phyloP scores from a whole-genome alignment of 2,329 filamentous ascomycete genomes.

The Talaromyces sp. region DNA sequence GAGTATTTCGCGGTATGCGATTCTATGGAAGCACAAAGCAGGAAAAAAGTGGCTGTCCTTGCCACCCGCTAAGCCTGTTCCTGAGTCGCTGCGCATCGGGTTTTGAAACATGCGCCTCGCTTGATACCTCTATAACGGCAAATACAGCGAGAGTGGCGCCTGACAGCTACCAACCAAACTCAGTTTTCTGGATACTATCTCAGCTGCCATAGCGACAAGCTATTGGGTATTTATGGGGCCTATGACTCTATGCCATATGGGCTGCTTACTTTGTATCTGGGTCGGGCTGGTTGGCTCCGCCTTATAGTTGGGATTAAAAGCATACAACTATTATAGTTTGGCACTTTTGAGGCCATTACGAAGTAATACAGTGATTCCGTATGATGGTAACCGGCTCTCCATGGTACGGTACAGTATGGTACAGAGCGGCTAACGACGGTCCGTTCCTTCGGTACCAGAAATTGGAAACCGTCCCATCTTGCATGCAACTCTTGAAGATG shows the following conservation, averaged over 20 bases:
- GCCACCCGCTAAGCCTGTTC: constrained; percentile 12
- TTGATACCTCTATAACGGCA: not conserved
- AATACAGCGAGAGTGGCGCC: not conserved
- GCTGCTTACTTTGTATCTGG: not conserved
- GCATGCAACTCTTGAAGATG: not conserved
- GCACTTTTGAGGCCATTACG: not conserved
- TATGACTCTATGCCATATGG: not conserved
- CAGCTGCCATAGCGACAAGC: not conserved
- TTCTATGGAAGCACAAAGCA: not conserved
- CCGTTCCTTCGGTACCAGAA: constrained; percentile 9
- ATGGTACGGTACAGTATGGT: constrained; percentile 2
- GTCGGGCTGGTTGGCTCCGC: not conserved
- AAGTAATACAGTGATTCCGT: not conserved
- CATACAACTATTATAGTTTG: not conserved
- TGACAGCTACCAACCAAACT: not conserved
- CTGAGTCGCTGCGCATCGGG: not conserved
- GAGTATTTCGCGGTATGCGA: not conserved
- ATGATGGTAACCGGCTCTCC: not conserved
- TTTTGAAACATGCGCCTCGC: not conserved
- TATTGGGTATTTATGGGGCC: not conserved
- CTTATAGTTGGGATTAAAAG: not conserved
- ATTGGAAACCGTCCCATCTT: not conserved
- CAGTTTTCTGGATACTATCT: not conserved
- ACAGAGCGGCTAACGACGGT: constrained; percentile 1
- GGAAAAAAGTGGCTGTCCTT: not conserved